These are phyloP conservation scores for Cudoniella acicularis DNA, from an alignment of 495 filamentous ascomycete species.

Conservation along the genomic window DNA sequence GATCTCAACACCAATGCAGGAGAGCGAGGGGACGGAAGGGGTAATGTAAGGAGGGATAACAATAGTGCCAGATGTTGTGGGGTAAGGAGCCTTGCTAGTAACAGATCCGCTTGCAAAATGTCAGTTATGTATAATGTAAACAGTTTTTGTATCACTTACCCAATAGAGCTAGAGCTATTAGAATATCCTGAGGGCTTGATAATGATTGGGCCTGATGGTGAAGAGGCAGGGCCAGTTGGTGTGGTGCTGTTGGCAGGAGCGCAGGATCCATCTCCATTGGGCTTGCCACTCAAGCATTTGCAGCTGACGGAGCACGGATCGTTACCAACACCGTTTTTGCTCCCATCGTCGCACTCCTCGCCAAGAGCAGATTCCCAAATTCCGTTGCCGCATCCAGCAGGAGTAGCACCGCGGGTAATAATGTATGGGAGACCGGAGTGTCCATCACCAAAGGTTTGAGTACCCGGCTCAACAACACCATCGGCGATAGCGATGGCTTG, in stretches of 20 bases:
- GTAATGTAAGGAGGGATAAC: conserved; percentile 17
- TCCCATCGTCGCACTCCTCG: conserved; percentile 48
- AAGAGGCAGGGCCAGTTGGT: not conserved
- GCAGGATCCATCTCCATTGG: conserved; percentile 27
- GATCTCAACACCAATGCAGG: conserved; percentile 37
- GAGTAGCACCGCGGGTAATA: conserved; percentile 44
- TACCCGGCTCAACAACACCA: conserved; percentile 34
- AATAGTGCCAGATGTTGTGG: conserved; percentile 2
- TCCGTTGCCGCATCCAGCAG: conserved; percentile 44
- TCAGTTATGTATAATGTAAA: not conserved
- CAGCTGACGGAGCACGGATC: conserved; percentile 41
- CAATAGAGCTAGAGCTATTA: not conserved
- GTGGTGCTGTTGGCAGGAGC: conserved; percentile 17
- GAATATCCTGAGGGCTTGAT: conserved; percentile 1
- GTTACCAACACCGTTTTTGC: conserved; percentile 29
- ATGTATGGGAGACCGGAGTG: conserved; percentile 46
- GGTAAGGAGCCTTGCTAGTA: not conserved
- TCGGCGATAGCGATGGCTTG: conserved; percentile 44
- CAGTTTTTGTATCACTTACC: not conserved
- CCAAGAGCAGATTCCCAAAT: conserved; percentile 33
- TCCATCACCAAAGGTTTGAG: conserved; percentile 38
- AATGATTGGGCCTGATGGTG: not conserved
- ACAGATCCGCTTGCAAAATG: not conserved
- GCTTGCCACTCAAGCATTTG: conserved; percentile 31
- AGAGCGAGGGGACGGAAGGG: conserved; percentile 9